These are phyloP conservation scores for Fraxinus xanthoxyloides DNA, from an alignment of 305 asterid genomes.

Conservation along the genomic window DNA sequence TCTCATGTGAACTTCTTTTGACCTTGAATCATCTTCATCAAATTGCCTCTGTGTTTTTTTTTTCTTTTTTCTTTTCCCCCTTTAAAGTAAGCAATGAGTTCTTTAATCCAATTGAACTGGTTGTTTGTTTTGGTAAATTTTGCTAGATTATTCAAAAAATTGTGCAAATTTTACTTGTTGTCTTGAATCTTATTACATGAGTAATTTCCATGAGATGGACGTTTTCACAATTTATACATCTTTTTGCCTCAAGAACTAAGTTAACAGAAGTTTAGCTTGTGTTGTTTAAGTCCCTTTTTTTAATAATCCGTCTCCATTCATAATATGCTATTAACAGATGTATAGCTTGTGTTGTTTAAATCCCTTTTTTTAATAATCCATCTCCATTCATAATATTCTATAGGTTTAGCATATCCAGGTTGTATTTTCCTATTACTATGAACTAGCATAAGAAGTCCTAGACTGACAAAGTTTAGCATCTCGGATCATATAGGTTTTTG, in stretches of 20 bases:
- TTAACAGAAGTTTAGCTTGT: neutral
- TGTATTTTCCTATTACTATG: no score
- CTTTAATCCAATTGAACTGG: neutral
- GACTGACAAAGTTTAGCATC: neutral
- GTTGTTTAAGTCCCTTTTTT: neutral
- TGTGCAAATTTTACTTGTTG: neutral
- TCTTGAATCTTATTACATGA: constrained; percentile 12
- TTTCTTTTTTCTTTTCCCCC: neutral
- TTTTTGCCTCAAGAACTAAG: neutral
- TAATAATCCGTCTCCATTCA: neutral
- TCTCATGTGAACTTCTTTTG: neutral
- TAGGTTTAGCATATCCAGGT: no score
- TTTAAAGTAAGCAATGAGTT: neutral
- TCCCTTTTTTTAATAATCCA: no score
- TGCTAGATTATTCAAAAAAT: neutral
- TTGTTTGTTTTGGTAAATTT: neutral
- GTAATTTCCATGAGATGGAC: neutral
- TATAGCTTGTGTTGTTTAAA: no score
- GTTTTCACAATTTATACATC: neutral
- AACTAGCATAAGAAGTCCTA: neutral
- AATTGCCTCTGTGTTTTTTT: neutral
- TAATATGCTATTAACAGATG: no score
- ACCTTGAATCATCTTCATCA: neutral
- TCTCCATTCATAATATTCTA: no score
- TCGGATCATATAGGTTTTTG: neutral